phyloP scores from a whole-genome alignment of 2,329 filamentous ascomycete species.

The Lasiodiplodia hormozganensis region DNA sequence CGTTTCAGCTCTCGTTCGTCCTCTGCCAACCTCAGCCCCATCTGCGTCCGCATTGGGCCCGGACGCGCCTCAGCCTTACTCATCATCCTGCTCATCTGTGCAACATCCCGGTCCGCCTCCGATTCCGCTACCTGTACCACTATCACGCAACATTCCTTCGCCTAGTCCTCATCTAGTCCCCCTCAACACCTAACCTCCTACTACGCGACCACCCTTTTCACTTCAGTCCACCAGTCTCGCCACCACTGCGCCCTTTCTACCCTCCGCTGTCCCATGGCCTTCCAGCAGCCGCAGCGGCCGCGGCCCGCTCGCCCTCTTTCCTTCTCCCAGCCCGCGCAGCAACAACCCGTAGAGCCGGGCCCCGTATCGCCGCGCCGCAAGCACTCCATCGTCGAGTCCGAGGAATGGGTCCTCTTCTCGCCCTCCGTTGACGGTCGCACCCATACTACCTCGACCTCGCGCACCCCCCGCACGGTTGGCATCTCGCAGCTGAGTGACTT shows the following conservation, averaged over 20 bases:
- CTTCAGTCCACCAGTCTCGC: neutral
- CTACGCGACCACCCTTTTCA: neutral
- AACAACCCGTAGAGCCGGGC: conserved; percentile 27
- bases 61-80: conserved; percentile 25
- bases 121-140: conserved; percentile 11
- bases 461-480: conserved; percentile 69
- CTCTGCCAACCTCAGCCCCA: neutral
- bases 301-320: conserved; percentile 44
- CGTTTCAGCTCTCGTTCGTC: neutral
- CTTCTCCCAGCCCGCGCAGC: conserved; percentile 39
- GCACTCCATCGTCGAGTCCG: conserved; percentile 70
- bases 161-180: conserved; percentile 3
- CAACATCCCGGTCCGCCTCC: neutral
- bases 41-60: conserved; percentile 13
- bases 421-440: conserved; percentile 67
- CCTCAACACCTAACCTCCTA: conserved; percentile 10
- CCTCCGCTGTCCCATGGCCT: conserved; percentile 41
- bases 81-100: conserved; percentile 24
- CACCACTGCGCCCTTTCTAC: neutral
- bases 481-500: conserved; percentile 80
- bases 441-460: conserved; percentile 69
- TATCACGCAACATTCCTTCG: conserved; percentile 21
- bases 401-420: conserved; percentile 97
- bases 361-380: conserved; percentile 48
- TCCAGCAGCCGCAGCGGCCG: conserved; percentile 47